Evolutionary conservation across 331 rosid genomes (phyloP).

Genomic region (Quercus tomentella): DNA sequence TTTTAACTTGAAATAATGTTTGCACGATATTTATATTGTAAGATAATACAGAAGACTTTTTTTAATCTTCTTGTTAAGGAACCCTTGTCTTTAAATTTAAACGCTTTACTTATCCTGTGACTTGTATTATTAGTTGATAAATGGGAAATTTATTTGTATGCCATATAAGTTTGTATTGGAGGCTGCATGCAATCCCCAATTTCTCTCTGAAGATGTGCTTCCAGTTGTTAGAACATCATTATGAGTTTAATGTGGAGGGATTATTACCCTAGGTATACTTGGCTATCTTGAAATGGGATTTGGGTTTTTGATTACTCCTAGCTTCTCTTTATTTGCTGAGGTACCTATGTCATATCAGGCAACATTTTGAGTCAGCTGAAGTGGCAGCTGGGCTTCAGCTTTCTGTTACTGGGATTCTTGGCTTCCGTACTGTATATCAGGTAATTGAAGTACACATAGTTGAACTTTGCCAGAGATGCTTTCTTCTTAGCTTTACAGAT

Average conservation of each 20-base stretch:
- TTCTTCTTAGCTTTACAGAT: constrained; percentile 17
- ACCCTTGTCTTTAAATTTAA: no score
- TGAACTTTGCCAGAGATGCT: constrained; percentile 10
- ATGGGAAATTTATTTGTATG: no score
- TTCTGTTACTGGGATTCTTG: constrained; percentile 89
- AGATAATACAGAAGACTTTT: no score
- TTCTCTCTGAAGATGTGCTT: background rate
- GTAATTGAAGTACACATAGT: constrained; percentile 29
- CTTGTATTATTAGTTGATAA: no score
- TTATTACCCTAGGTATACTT: background rate
- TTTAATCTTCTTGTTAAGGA: no score
- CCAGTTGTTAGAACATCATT: background rate
- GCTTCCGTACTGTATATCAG: constrained; percentile 91
- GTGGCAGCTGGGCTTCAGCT: constrained; percentile 80
- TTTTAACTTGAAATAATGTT: background rate
- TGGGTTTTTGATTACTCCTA: constrained; percentile 11
- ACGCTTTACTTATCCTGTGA: no score
- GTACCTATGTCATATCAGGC: constrained; percentile 41
- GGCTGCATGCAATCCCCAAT: background rate
- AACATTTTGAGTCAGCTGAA: constrained; percentile 81
- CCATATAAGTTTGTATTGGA: no score
- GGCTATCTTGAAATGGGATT: constrained; percentile 1
- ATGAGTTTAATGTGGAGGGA: background rate
- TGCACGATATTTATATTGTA: no score
- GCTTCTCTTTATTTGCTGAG: constrained; percentile 22